Conservation (phyloP, 2,329 filamentous ascomycete species). For the Acephala macrosclerotiorum region DNA sequence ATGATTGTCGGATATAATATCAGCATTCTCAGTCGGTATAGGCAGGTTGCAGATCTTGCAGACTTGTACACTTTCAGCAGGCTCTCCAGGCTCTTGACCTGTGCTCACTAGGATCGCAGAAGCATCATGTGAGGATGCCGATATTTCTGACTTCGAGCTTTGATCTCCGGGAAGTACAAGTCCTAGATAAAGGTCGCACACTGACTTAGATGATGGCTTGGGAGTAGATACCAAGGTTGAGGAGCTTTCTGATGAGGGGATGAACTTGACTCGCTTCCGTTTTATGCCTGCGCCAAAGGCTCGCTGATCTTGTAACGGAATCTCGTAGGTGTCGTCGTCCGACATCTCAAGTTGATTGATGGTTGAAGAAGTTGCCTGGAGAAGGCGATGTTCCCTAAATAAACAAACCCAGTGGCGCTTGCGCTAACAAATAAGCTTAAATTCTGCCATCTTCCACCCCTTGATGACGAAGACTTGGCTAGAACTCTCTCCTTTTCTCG, state of each 20-base stretch:
- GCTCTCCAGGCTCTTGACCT: neutral
- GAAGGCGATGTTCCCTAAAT: neutral
- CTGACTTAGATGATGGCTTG: constrained; percentile 38
- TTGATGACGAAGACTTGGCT: constrained; percentile 5
- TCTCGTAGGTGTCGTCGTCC: constrained; percentile 63
- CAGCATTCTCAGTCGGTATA: constrained; percentile 49
- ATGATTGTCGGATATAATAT: constrained; percentile 22
- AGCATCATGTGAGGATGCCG: neutral
- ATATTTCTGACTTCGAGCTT: neutral
- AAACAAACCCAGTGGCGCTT: neutral
- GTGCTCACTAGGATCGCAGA: neutral
- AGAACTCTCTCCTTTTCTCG: neutral
- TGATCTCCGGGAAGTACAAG: constrained; percentile 59
- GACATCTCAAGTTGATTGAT: constrained; percentile 33
- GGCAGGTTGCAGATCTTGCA: constrained; percentile 71
- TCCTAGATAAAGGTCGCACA: constrained; percentile 67
- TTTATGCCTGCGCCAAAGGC: constrained; percentile 70
- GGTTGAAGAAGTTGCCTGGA: neutral
- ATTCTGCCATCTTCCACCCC: constrained; percentile 17
- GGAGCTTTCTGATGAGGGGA: constrained; percentile 47
- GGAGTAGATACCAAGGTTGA: constrained; percentile 42
- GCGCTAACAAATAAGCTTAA: constrained; percentile 33
- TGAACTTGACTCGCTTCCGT: constrained; percentile 66
- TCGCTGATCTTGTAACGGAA: constrained; percentile 64
- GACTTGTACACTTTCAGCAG: constrained; percentile 26